These are phyloP conservation scores for Dendrobium chrysotoxum DNA, from an alignment of 106 monocot genomes.

Conservation along the genomic window DNA sequence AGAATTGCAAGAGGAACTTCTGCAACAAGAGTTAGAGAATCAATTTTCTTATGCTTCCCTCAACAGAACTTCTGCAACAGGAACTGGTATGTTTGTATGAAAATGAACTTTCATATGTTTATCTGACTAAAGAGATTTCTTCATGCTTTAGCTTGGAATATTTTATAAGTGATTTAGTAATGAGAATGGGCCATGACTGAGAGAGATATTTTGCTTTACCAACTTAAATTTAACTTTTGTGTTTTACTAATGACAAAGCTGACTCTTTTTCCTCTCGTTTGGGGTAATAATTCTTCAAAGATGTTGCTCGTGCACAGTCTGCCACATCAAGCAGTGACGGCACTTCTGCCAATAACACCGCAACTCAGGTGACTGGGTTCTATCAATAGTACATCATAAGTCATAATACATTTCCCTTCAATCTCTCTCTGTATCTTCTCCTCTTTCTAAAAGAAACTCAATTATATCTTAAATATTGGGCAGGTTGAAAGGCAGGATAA, in stretches of 20 bases:
- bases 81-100: conserved; percentile 9
- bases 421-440: too few species aligned
- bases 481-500: conserved; percentile 48
- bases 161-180: background rate
- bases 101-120: background rate
- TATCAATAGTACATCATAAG: background rate
- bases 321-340: conserved; percentile 13
- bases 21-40: conserved; percentile 53
- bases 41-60: conserved; percentile 33
- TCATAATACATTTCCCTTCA: too few species aligned
- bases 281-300: conserved; percentile 6
- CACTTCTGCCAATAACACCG: conserved; percentile 13
- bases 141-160: background rate
- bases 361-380: conserved; percentile 27
- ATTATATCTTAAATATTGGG: background rate
- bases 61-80: conserved; percentile 16
- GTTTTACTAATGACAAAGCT: background rate
- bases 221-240: background rate
- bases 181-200: background rate
- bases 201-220: background rate
- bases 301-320: conserved; percentile 13
- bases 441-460: background rate
- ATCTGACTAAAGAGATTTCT: background rate
- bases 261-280: background rate
- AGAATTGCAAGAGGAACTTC: conserved; percentile 48